These are phyloP conservation scores for Ceratocystis colombiana DNA, from an alignment of 2,329 filamentous ascomycete species.

Conservation along the genomic window DNA sequence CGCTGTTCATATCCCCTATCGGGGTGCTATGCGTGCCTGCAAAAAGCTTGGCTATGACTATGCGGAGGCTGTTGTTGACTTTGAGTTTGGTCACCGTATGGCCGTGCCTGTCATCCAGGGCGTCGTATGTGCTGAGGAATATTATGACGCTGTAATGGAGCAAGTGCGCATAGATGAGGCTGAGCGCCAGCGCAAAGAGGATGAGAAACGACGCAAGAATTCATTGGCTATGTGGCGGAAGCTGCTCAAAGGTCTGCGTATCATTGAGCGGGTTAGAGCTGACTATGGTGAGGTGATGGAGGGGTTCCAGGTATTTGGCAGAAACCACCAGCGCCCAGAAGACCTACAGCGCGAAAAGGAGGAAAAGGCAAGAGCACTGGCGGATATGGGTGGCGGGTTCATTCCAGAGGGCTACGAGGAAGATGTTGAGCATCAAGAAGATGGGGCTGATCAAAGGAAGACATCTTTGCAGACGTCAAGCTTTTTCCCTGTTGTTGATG, in stretches of 20 bases:
- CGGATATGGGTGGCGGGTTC: conserved; percentile 52
- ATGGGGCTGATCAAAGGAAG: conserved; percentile 25
- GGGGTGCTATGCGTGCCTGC: conserved; percentile 68
- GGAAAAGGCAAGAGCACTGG: conserved; percentile 38
- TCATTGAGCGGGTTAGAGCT: conserved; percentile 62
- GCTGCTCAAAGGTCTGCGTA: conserved; percentile 74
- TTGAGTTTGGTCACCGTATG: conserved; percentile 91
- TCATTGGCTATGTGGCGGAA: conserved; percentile 73
- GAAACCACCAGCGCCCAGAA: conserved; percentile 19
- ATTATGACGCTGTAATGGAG: conserved; percentile 63
- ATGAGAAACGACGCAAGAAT: conserved; percentile 67
- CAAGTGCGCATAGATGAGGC: conserved; percentile 69
- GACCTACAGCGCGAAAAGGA: conserved; percentile 26
- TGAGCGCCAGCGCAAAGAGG: conserved; percentile 66
- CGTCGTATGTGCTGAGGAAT: conserved; percentile 75
- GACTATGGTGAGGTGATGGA: conserved; percentile 61
- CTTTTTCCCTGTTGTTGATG: conserved; percentile 42
- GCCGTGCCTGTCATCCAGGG: conserved; percentile 87
- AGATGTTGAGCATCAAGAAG: conserved; percentile 35
- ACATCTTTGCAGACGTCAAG: conserved; percentile 33
- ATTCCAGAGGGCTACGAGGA: conserved; percentile 47
- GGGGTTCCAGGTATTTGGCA: conserved; percentile 28
- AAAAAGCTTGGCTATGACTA: conserved; percentile 76
- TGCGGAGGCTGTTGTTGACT: conserved; percentile 89
- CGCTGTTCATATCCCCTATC: conserved; percentile 71